Conservation (phyloP, 2,329 filamentous ascomycete genomes). For the Emydomyces testavorans region DNA sequence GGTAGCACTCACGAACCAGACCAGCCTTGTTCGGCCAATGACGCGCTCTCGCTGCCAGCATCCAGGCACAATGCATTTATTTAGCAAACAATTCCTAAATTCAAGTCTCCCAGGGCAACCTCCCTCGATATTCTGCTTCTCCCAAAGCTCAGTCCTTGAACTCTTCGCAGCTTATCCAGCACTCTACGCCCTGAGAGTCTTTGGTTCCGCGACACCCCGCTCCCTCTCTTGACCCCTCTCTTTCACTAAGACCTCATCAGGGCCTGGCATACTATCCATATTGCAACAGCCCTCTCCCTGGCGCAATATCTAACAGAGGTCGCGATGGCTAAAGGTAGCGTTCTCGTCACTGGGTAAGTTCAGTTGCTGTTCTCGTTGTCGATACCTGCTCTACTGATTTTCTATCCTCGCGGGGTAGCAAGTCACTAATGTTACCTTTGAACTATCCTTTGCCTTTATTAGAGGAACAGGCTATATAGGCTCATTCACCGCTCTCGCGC, state of each 20-base stretch:
- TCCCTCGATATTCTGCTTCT: too few relatives aligned
- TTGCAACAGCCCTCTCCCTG: too few relatives aligned
- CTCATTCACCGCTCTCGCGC: constrained; percentile 85
- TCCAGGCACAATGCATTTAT: neutral
- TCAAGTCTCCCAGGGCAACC: too few relatives aligned
- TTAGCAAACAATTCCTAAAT: too few relatives aligned
- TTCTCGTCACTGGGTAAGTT: constrained; percentile 81
- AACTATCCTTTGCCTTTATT: constrained; percentile 10
- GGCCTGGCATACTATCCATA: too few relatives aligned
- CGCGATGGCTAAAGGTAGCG: constrained; percentile 68
- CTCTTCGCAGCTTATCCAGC: too few relatives aligned
- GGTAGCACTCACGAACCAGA: too few relatives aligned
- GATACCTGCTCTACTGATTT: constrained; percentile 7
- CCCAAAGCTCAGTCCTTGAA: too few relatives aligned
- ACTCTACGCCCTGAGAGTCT: too few relatives aligned
- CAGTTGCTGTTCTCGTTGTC: constrained; percentile 2
- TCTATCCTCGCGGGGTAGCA: constrained; percentile 18
- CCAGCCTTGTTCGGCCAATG: neutral
- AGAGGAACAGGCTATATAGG: constrained; percentile 99
- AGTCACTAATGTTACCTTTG: constrained; percentile 8
- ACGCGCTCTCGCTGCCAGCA: neutral
- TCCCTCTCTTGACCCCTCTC: too few relatives aligned
- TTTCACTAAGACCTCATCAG: too few relatives aligned
- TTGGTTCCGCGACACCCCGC: too few relatives aligned
- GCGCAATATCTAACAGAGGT: constrained; percentile 13